These are phyloP conservation scores for Leccinum fibrillosum DNA, from an alignment of 768 basidiomycete species.

Conservation along the genomic window DNA sequence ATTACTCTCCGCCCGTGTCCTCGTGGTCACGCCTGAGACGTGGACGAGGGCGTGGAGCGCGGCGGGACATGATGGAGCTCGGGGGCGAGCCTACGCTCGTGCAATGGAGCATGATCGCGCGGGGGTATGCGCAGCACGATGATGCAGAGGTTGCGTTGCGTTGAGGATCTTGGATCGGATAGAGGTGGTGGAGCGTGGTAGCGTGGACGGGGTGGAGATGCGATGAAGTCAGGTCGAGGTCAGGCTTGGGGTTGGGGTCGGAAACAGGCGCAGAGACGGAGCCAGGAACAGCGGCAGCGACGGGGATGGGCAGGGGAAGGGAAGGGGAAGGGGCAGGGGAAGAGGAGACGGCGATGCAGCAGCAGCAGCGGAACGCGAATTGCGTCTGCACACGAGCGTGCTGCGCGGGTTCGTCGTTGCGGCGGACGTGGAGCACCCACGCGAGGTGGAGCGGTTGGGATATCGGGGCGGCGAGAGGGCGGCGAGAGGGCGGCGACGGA, in stretches of 20 bases:
- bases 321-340: neutral
- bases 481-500: conserved; percentile 26
- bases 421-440: conserved; percentile 27
- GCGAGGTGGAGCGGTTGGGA: conserved; percentile 25
- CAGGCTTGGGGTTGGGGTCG: neutral
- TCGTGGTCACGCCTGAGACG: conserved; percentile 28
- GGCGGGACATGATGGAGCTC: conserved; percentile 43
- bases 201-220: neutral
- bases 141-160: too few species aligned
- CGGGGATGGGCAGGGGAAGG: too few species aligned
- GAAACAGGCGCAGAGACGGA: neutral
- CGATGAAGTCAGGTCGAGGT: neutral
- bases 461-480: conserved; percentile 13
- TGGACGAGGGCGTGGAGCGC: conserved; percentile 6
- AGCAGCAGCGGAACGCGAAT: too few species aligned
- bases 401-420: conserved; percentile 37
- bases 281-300: neutral
- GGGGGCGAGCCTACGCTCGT: too few species aligned
- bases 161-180: too few species aligned
- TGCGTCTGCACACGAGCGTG: conserved; percentile 35
- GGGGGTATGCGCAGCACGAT: too few species aligned
- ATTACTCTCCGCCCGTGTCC: conserved; percentile 55
- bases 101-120: too few species aligned
- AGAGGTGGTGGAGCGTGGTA: neutral
- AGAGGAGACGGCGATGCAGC: neutral